Percentiles rank a stretch among this genome's conserved stretches.
phyloP scores from a whole-genome alignment of 169 alveolate species.

The Cardiosporidium cionae region DNA sequence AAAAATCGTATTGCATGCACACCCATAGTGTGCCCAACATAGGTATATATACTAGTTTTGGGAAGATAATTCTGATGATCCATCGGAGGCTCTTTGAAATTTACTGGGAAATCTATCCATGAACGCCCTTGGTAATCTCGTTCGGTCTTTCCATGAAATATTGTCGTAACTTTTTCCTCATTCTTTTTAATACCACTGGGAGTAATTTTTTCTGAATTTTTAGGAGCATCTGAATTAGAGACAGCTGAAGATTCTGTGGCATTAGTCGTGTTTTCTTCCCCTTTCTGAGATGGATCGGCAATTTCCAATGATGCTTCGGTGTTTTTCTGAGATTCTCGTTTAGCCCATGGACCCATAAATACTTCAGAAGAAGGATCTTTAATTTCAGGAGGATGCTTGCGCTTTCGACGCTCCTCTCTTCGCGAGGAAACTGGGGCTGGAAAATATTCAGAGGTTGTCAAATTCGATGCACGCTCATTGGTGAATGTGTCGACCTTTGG shows the following conservation, averaged over 20 bases:
- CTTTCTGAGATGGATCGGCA: too few relatives aligned
- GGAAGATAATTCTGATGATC: conserved; percentile 21
- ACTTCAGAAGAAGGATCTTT: conserved; percentile 19
- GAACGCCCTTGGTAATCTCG: conserved; percentile 39
- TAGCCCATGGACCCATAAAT: conserved; percentile 37
- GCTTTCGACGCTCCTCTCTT: background rate
- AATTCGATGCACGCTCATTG: background rate
- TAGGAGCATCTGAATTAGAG: background rate
- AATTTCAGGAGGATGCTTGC: background rate
- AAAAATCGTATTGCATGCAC: conserved; percentile 78
- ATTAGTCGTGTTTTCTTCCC: too few relatives aligned
- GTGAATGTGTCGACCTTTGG: background rate
- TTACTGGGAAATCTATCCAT: too few relatives aligned
- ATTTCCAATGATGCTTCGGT: too few relatives aligned
- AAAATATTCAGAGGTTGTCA: too few relatives aligned
- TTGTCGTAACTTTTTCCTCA: background rate
- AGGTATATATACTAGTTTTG: conserved; percentile 20
- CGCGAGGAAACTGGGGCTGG: too few relatives aligned
- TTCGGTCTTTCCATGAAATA: conserved; percentile 23
- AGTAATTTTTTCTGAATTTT: too few relatives aligned
- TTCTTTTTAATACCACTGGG: too few relatives aligned
- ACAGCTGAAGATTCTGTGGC: background rate
- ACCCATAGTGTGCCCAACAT: conserved; percentile 81
- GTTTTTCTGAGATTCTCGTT: background rate
- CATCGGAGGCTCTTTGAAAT: background rate